These are phyloP conservation scores for Blastobotrys indianensis DNA, from an alignment of 1,139 yeast genomes.

Conservation along the genomic window DNA sequence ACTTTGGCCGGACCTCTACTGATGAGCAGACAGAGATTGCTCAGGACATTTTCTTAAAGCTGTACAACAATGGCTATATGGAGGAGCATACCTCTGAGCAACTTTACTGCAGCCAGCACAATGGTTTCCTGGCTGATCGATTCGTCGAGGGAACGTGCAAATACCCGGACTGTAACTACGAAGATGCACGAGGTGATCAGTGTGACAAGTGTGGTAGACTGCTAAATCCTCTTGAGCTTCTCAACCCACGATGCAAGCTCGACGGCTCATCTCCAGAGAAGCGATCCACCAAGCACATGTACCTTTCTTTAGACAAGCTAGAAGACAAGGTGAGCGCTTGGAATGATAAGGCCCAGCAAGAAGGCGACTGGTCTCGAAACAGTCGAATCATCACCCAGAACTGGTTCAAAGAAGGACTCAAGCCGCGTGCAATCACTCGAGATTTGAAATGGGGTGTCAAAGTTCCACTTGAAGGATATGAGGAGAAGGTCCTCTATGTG, in stretches of 20 bases:
- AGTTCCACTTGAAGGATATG: conserved; percentile 73
- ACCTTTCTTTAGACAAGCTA: conserved; percentile 73
- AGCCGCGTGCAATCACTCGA: conserved; percentile 94
- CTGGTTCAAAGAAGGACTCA: conserved; percentile 91
- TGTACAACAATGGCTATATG: conserved; percentile 66
- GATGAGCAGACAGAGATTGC: conserved; percentile 89
- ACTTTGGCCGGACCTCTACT: conserved; percentile 96
- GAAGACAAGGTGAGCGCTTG: conserved; percentile 70
- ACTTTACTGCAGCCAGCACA: conserved; percentile 82
- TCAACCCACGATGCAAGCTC: conserved; percentile 90
- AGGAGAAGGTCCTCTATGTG: conserved; percentile 87
- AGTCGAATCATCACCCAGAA: conserved; percentile 80
- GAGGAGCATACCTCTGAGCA: conserved; percentile 88
- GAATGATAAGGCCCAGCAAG: conserved; percentile 59
- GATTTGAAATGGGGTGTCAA: conserved; percentile 99
- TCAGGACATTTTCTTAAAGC: conserved; percentile 78
- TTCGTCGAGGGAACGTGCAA: conserved; percentile 91
- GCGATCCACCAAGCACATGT: conserved; percentile 78
- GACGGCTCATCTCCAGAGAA: conserved; percentile 79
- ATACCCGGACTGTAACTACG: conserved; percentile 78
- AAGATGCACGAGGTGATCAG: conserved; percentile 98
- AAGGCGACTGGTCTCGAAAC: conserved; percentile 90
- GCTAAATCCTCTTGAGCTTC: conserved; percentile 86
- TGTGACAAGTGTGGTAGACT: conserved; percentile 94
- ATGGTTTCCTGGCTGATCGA: conserved; percentile 91